Evolutionary conservation across 352 stramenopile genomes (phyloP).

Genomic region (Globisporangium ultimum): DNA sequence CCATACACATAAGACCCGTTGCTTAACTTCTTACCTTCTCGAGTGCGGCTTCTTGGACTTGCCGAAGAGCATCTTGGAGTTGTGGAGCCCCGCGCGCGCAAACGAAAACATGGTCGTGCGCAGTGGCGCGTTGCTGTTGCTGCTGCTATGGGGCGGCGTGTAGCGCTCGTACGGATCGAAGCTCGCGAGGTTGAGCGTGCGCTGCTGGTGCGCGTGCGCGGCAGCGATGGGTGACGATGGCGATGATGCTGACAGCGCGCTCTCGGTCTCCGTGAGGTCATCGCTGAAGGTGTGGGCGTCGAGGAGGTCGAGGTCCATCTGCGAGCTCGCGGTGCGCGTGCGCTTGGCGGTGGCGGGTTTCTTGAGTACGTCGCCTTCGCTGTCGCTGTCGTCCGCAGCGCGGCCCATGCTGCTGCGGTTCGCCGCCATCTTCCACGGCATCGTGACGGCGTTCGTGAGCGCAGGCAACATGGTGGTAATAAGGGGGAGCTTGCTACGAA

Average conservation of each 20-base stretch:
- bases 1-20: no score
- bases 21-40: no score
- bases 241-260: slow-evolving; percentile 34
- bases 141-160: neutral
- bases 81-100: slow-evolving; percentile 38
- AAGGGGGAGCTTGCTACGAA: no score
- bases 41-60: slow-evolving; percentile 31
- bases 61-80: slow-evolving; percentile 48
- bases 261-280: slow-evolving; percentile 62
- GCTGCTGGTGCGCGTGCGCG: slow-evolving; percentile 9
- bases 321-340: slow-evolving; percentile 40
- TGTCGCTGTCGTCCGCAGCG: slow-evolving; percentile 1
- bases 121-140: slow-evolving; percentile 14
- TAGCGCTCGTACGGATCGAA: slow-evolving; percentile 17
- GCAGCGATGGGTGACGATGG: slow-evolving; percentile 14
- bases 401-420: neutral
- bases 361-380: slow-evolving; percentile 13
- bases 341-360: slow-evolving; percentile 15
- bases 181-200: slow-evolving; percentile 12
- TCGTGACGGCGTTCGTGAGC: no score
- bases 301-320: slow-evolving; percentile 34
- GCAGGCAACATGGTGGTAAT: no score
- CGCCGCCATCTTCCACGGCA: no score
- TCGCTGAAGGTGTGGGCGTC: no score
- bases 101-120: slow-evolving; percentile 48